Base-by-base conservation (phyloP, 768 basidiomycete species). In the Postia placenta region DNA sequence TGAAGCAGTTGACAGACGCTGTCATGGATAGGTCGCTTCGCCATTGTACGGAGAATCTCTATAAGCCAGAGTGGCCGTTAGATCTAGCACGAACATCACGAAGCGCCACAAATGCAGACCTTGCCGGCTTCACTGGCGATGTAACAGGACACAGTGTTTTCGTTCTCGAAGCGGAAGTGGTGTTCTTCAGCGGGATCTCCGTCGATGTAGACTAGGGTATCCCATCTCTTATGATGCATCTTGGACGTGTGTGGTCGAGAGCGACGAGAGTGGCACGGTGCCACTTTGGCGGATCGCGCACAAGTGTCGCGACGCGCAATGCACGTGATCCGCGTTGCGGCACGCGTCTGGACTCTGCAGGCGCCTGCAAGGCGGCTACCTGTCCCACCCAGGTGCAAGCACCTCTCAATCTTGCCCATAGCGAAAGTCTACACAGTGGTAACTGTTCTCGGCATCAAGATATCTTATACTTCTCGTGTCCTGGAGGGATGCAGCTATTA, bases 1-100 rank as follows among this genome's bases (percentile, higher is more conserved):
- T 47, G 20, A 48, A 39, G 14, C 56, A 37, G 11, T 55, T 51
- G 14, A 52, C 43, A 7, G 55, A 52, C 14, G 24, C 42, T 11
- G 23, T 49, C 30, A 23, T 50, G 54, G 2, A 30, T 33, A 39
- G 52, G 49, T 17, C 48, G 48, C 30, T 50, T 43, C 23, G 27
- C 57, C 57, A 58, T 27, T 54, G 46, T 0, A 56, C 53, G 28
- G n/a, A 42, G 11, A 51, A 54, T 4, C 50, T 47, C 55, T 56
- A 22, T 11, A 1, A 3, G 39, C 7, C 20, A 40, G 17, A 17
- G 14, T 30, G 9, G 24, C 11, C 9, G 24, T 27, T 44, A 11
- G 24, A 23, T 17, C 24, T 37, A 17, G 19, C 11, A 38, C 2
- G 9, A 4, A 3, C 0, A n/a, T 11, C 20, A 24, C 39, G 5